Evolutionary conservation across 495 filamentous ascomycete genomes (phyloP), one percentile per base, ranked within the genome.

Genomic region (Hypoxylon lienhwacheense): DNA sequence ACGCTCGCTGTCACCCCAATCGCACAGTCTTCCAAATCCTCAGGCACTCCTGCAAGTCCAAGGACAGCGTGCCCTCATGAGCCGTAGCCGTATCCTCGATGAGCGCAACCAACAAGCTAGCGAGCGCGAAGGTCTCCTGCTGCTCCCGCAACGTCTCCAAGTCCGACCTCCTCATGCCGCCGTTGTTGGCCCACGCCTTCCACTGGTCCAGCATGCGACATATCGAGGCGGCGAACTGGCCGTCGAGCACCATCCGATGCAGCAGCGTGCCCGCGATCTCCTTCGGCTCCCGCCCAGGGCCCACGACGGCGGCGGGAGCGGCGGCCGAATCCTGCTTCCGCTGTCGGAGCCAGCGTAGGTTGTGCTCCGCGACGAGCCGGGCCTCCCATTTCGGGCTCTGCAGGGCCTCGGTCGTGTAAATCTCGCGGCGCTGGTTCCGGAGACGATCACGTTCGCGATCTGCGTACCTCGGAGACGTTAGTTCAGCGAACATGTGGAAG

Each of bases 21-120:
- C 81, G 57, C 2, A 84, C 80, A 37, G 66, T 77, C 55, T 74
- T 79, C 82, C 82, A 85, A 57, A 82, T 70, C 40, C 73, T 52
- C 54, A 85, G 49, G 52, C 81, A 85, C 51, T 85, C 83, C 63
- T 83, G 79, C 64, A 85, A 63, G 55, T 86, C 81, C 67, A 77
- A 70, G 15, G 80, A 75, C 25, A 85, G 45, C 11, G 74, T 77
- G 14, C 79, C 80, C 52, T 77, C 77, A 14, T 72, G 65, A 16
- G 73, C 74, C 6, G 53, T 69, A 5, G 73, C 69, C 0, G 73
- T 74, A 25, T 77, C 76, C 55, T 72, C 70, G 16, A 85, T 70
- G 19, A 80, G 34, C 6, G 77, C 73, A 12, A 85, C 59, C 16
- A 85, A 43, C 17, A 81, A 59, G 26, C 76, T 75, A 8, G 80